Percentiles rank a stretch among this genome's conserved stretches.
Conservation (phyloP, 2,329 filamentous ascomycete genomes). For the Alternaria sp. region DNA sequence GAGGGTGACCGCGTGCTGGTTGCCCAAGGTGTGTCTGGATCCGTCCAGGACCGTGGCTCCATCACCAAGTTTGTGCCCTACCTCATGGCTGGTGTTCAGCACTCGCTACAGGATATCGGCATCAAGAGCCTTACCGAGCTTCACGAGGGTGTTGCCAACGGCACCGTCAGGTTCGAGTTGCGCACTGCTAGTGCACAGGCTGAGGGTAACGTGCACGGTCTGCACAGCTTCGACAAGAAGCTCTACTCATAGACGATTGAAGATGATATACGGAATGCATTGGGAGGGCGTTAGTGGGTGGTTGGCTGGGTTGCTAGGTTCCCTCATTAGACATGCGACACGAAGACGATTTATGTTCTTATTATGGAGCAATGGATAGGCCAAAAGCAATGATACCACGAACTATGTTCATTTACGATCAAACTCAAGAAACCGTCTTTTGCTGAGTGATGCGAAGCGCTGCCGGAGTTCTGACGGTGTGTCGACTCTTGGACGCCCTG, state of each 20-base stretch:
- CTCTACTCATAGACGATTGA: conserved; percentile 75
- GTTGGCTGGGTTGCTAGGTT: conserved; percentile 9
- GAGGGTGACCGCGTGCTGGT: conserved; percentile 94
- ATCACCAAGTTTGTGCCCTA: conserved; percentile 97
- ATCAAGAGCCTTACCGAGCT: conserved; percentile 79
- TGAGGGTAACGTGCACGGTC: conserved; percentile 93
- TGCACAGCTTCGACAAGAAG: conserved; percentile 99
- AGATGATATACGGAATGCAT: conserved; percentile 30
- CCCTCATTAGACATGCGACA: conserved; percentile 21
- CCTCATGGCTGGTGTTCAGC: conserved; percentile 92
- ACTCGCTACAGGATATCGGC: conserved; percentile 95
- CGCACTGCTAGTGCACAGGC: conserved; percentile 92
- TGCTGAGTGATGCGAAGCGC: neutral
- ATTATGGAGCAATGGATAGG: conserved; percentile 29
- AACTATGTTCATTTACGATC: conserved; percentile 19
- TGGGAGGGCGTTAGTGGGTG: conserved; percentile 34
- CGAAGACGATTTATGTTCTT: conserved; percentile 35
- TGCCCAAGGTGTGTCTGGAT: conserved; percentile 92
- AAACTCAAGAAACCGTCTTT: neutral
- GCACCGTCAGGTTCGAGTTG: conserved; percentile 88
- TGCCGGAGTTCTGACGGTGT: neutral
- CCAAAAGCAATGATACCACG: conserved; percentile 48
- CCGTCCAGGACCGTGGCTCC: conserved; percentile 81
- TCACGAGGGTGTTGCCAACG: conserved; percentile 74
- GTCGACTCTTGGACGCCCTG: neutral